phyloP scores from a whole-genome alignment of 1,139 yeast species.

The Nakaseomyces uthaithaninus region DNA sequence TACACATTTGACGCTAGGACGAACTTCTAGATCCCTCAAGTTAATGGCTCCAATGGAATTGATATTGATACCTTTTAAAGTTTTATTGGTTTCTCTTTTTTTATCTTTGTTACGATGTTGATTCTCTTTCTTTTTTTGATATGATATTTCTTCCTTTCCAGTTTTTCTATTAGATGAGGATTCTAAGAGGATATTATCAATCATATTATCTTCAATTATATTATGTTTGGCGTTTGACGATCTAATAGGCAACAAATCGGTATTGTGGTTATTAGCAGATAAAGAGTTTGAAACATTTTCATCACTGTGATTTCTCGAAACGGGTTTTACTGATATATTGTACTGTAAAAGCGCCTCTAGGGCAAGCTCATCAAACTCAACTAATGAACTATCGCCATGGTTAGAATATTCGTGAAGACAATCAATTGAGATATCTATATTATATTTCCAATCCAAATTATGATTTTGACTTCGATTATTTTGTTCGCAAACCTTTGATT shows the following conservation, averaged over 20 bases:
- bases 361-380: conserved; percentile 5
- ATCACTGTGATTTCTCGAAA: background rate
- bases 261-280: too few relatives aligned
- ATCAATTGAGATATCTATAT: background rate
- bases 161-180: background rate
- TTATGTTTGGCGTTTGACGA: background rate
- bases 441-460: background rate
- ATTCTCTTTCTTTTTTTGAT: background rate
- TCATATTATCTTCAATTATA: background rate
- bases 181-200: conserved; percentile 1
- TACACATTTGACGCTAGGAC: background rate
- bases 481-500: background rate
- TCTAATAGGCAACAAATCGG: too few relatives aligned
- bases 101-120: background rate
- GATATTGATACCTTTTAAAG: background rate
- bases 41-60: background rate
- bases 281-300: background rate
- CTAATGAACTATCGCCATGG: background rate
- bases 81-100: background rate
- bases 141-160: background rate
- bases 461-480: background rate
- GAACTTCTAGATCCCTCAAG: conserved; percentile 3
- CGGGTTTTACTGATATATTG: background rate
- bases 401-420: background rate
- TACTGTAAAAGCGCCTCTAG: conserved; percentile 1